phyloP scores from a whole-genome alignment of 2,329 filamentous ascomycete species.

The Sporothrix curviconia region DNA sequence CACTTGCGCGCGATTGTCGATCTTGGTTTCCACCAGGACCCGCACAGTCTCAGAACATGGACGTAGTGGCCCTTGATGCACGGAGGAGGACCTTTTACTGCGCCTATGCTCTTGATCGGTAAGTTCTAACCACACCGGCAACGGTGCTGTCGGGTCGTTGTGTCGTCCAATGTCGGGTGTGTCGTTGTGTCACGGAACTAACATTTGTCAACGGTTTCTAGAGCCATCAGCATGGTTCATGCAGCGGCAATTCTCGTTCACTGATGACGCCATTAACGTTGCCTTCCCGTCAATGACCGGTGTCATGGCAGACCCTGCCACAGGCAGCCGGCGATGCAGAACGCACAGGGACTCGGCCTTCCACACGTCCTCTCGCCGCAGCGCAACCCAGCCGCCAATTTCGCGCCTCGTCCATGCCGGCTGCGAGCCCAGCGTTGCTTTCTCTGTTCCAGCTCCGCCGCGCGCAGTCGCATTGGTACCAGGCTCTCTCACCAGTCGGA shows the following conservation, averaged over 20 bases:
- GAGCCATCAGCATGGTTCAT: conserved; percentile 81
- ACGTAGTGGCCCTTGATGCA: conserved; percentile 65
- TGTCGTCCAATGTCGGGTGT: too few relatives aligned
- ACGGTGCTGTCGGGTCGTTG: too few relatives aligned
- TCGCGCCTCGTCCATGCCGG: conserved; percentile 38
- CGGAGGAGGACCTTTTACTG: conserved; percentile 83
- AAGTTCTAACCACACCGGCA: too few relatives aligned
- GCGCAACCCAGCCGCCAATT: conserved; percentile 21
- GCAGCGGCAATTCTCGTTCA: conserved; percentile 87
- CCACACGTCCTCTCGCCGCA: conserved; percentile 35
- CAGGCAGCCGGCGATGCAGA: background rate
- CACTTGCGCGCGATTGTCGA: conserved; percentile 81
- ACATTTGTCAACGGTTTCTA: conserved; percentile 28
- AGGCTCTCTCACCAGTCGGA: conserved; percentile 78
- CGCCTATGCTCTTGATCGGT: conserved; percentile 85
- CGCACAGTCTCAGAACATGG: conserved; percentile 62
- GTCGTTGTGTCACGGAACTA: background rate
- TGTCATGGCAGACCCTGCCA: background rate
- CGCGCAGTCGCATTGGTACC: conserved; percentile 84
- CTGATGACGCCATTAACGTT: conserved; percentile 79
- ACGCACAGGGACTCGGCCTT: conserved; percentile 23
- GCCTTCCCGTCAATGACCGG: conserved; percentile 55
- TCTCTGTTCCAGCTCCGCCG: conserved; percentile 80
- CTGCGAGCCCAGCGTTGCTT: conserved; percentile 64
- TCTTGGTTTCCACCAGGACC: conserved; percentile 87